These are phyloP conservation scores for Cornus florida DNA, from an alignment of 148 eudicot species.

Conservation along the genomic window DNA sequence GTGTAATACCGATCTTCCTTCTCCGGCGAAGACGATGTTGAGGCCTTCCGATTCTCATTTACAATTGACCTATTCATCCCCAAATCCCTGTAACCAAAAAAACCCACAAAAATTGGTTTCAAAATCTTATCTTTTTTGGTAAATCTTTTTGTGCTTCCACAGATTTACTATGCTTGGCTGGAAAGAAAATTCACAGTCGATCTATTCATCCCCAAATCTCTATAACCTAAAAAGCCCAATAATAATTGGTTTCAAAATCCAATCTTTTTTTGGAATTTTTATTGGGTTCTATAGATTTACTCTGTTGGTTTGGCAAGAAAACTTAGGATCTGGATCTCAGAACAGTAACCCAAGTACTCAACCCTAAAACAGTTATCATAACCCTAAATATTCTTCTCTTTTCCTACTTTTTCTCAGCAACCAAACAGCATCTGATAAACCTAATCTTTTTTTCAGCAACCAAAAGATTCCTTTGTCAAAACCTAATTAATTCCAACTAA, in stretches of 20 bases:
- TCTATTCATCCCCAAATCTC: not conserved
- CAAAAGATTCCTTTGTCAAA: not conserved
- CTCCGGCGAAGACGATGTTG: conserved; percentile 55
- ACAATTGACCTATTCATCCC: conserved; percentile 26
- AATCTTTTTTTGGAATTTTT: not conserved
- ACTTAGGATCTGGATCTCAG: not conserved
- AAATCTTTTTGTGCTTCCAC: not conserved
- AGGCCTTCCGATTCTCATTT: conserved; percentile 25
- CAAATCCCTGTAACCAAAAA: conserved; percentile 32
- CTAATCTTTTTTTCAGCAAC: not conserved
- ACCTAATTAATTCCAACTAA: not conserved
- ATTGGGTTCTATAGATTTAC: not conserved
- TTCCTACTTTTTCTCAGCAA: conserved; percentile 11
- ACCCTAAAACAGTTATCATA: not conserved
- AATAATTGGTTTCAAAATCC: not conserved
- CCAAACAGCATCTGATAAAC: not conserved
- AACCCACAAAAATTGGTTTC: not conserved
- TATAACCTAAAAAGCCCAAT: not conserved
- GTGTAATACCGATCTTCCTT: conserved; percentile 80
- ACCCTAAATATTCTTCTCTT: not conserved
- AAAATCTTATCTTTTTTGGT: not conserved
- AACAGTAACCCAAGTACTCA: not conserved
- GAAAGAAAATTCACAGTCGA: too few relatives aligned
- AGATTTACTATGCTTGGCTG: not conserved
- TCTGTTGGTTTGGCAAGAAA: not conserved